These are phyloP conservation scores for Kockiozyma suomiensis DNA, from an alignment of 805 yeast genomes.

Conservation along the genomic window DNA sequence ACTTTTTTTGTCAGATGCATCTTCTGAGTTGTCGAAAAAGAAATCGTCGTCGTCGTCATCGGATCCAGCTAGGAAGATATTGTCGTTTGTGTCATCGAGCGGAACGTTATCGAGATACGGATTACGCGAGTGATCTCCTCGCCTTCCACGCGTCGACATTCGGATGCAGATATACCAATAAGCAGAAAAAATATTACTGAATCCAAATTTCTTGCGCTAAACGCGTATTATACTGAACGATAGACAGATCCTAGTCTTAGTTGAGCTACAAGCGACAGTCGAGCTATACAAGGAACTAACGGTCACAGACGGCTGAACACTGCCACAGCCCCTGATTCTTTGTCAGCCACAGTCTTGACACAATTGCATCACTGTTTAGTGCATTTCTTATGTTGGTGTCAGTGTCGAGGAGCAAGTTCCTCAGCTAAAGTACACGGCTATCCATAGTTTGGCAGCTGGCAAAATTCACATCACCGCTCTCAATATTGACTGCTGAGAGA, in stretches of 20 bases:
- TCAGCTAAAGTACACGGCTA: too few species aligned
- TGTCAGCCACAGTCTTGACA: neutral
- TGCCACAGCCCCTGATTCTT: constrained; percentile 1
- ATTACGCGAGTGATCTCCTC: constrained; percentile 15
- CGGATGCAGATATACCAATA: neutral
- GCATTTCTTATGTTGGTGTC: neutral
- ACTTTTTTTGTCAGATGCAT: neutral
- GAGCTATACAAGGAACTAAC: neutral
- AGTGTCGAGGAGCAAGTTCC: too few species aligned
- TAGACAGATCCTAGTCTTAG: too few species aligned
- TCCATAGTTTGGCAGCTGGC: too few species aligned
- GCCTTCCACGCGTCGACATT: constrained; percentile 2
- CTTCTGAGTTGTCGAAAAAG: constrained; percentile 13
- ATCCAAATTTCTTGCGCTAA: too few species aligned
- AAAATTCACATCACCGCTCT: too few species aligned
- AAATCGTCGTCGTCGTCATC: constrained; percentile 33
- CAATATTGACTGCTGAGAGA: too few species aligned
- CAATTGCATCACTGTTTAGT: neutral
- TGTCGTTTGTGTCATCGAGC: constrained; percentile 32
- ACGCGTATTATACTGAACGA: too few species aligned
- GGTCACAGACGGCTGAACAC: neutral
- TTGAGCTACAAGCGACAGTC: too few species aligned
- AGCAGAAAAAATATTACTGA: neutral
- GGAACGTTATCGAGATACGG: constrained; percentile 32
- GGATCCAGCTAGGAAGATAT: constrained; percentile 30